Evolutionary conservation across 2,329 filamentous ascomycete genomes (phyloP).

Genomic region (Beauveria sp.): DNA sequence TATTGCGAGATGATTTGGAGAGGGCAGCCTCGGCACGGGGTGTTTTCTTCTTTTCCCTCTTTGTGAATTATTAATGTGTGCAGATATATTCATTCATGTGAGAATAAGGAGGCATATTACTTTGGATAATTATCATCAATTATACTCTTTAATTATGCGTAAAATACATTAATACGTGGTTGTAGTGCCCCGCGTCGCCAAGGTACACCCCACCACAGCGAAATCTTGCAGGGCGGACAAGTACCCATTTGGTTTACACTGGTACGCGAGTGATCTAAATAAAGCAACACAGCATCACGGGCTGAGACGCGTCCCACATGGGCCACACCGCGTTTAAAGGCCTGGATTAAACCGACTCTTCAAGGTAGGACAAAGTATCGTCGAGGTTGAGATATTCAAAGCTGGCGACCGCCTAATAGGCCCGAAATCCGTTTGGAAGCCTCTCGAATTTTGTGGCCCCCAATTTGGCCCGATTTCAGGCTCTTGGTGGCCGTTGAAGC

Average conservation of each 20-base stretch:
- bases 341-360: neutral
- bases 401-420: neutral
- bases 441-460: neutral
- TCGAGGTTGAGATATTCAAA: neutral
- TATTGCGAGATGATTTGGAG: neutral
- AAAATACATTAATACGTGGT: no score
- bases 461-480: neutral
- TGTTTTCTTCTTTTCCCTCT: neutral
- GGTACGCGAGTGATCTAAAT: neutral
- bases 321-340: neutral
- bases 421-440: neutral
- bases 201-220: neutral
- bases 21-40: neutral
- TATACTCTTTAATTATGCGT: no score
- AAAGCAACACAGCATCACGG: neutral
- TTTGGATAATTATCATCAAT: no score
- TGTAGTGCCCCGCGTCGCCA: neutral
- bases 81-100: neutral
- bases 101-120: no score
- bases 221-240: constrained; percentile 1
- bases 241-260: constrained; percentile 8
- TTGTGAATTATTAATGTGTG: neutral
- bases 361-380: neutral
- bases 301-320: constrained; percentile 5
- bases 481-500: neutral